Percentiles rank a stretch among this genome's conserved stretches.
phyloP scores from a whole-genome alignment of 306 rosid species.

The Crataegus laevigata region DNA sequence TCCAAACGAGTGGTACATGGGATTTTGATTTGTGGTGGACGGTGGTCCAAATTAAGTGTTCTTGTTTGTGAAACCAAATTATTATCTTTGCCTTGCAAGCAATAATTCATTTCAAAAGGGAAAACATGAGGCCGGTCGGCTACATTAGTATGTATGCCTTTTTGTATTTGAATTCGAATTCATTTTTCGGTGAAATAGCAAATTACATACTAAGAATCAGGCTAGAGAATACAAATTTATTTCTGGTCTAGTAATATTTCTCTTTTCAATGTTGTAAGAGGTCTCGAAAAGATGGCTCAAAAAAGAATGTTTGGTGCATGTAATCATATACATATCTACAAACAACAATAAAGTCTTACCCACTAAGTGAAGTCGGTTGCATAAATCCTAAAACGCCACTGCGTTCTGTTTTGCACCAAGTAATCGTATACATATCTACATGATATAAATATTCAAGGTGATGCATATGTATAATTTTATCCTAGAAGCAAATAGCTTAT shows the following conservation, averaged over 20 bases:
- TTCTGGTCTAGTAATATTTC: neutral
- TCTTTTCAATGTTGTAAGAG: neutral
- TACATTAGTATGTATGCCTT: too few species aligned
- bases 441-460: neutral
- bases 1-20: constrained; percentile 15
- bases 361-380: too few species aligned
- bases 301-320: neutral
- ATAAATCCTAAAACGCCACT: rapidly evolving
- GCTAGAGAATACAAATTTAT: too few species aligned
- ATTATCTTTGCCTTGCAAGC: neutral
- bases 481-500: neutral
- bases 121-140: neutral
- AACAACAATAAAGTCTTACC: too few species aligned
- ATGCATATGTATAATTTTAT: neutral
- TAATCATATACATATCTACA: neutral
- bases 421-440: too few species aligned
- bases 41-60: neutral
- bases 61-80: neutral
- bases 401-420: too few species aligned
- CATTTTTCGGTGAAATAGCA: neutral
- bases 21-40: neutral
- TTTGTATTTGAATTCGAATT: too few species aligned
- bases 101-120: neutral
- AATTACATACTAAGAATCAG: neutral
- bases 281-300: neutral